These are phyloP conservation scores for Zygotorulaspora sp. DNA, from an alignment of 805 yeast genomes.

Conservation along the genomic window DNA sequence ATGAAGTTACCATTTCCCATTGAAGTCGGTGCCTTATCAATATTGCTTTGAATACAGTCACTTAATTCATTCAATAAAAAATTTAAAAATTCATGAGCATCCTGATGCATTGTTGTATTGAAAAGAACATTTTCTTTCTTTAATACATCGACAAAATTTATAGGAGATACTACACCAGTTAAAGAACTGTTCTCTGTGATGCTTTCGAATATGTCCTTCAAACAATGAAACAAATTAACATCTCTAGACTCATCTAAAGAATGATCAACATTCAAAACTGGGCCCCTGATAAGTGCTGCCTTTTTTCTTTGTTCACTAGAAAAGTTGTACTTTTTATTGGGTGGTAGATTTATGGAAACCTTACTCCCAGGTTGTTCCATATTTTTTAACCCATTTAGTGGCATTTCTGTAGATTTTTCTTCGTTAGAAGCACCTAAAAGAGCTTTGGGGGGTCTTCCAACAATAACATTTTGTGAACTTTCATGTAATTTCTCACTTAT, in stretches of 20 bases:
- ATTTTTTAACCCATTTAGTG: conserved; percentile 1
- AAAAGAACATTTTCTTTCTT: conserved; percentile 82
- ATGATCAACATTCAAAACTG: conserved; percentile 76
- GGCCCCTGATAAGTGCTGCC: conserved; percentile 73
- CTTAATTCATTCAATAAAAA: conserved; percentile 75
- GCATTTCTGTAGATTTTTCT: neutral
- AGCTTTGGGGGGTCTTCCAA: conserved; percentile 25
- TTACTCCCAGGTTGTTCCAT: neutral
- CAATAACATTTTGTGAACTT: conserved; percentile 26
- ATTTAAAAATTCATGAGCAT: conserved; percentile 94
- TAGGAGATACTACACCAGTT: conserved; percentile 83
- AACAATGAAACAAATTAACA: conserved; percentile 52
- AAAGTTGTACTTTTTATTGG: conserved; percentile 33
- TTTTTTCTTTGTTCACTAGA: conserved; percentile 72
- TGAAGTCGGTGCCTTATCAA: conserved; percentile 4
- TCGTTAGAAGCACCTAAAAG: neutral
- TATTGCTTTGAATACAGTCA: conserved; percentile 35
- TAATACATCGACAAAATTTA: conserved; percentile 63
- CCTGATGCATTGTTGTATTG: conserved; percentile 92
- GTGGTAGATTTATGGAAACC: conserved; percentile 3
- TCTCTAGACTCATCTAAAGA: conserved; percentile 39
- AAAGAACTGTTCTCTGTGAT: conserved; percentile 66
- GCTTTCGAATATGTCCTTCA: conserved; percentile 82
- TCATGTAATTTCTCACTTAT: conserved; percentile 31
- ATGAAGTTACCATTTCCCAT: conserved; percentile 43